Percentiles rank a stretch among this genome's conserved stretches.
Evolutionary conservation across 768 basidiomycete species (phyloP).

Genomic region (Naganishia randhawae): DNA sequence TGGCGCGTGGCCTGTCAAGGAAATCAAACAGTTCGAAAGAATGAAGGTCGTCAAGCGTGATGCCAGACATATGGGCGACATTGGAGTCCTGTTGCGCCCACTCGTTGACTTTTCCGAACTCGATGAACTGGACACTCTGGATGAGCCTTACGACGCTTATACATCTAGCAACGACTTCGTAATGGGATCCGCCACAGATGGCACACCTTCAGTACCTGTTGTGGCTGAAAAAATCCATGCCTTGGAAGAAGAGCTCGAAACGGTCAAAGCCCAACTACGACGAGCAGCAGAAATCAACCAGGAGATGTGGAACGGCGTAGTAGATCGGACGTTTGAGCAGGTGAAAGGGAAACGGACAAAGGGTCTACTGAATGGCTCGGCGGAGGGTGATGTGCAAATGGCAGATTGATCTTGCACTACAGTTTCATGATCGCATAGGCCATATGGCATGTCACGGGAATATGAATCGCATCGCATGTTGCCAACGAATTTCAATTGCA

Average conservation of each 20-base stretch:
- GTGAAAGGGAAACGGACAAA: slow-evolving; percentile 6
- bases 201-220: background rate
- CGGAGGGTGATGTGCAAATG: slow-evolving; percentile 14
- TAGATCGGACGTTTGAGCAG: slow-evolving; percentile 53
- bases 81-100: slow-evolving; percentile 38
- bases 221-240: slow-evolving; percentile 37
- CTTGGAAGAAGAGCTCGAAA: slow-evolving; percentile 68
- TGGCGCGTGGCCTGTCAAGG: slow-evolving; percentile 45
- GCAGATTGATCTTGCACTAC: too few relatives aligned
- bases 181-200: background rate
- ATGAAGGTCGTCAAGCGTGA: slow-evolving; percentile 43
- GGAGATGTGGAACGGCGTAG: slow-evolving; percentile 83
- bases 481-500: background rate
- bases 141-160: background rate
- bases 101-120: slow-evolving; percentile 7
- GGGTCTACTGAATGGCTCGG: too few relatives aligned
- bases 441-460: background rate
- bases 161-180: background rate
- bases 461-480: background rate
- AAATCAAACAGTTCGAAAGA: slow-evolving; percentile 47
- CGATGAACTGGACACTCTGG: slow-evolving; percentile 27
- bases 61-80: slow-evolving; percentile 38
- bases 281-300: slow-evolving; percentile 90
- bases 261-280: slow-evolving; percentile 65
- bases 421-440: too few relatives aligned